These are phyloP conservation scores for Trametes polyzona DNA, from an alignment of 1,284 basidiomycete genomes.

Conservation along the genomic window DNA sequence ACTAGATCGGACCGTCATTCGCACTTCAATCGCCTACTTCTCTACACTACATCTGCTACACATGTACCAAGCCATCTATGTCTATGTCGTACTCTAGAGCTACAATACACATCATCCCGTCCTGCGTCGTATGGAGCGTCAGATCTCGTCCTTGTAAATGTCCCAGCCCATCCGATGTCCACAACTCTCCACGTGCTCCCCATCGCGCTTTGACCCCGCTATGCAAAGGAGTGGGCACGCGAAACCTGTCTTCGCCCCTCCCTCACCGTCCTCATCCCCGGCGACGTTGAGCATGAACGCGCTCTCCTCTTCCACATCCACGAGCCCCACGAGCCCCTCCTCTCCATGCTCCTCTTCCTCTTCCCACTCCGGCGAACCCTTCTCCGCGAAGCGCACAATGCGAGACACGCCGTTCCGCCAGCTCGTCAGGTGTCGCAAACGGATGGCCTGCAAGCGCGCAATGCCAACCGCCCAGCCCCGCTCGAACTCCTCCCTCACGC, in stretches of 20 bases:
- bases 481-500: conserved; percentile 53
- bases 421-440: conserved; percentile 47
- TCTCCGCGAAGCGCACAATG: conserved; percentile 38
- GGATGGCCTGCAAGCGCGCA: conserved; percentile 45
- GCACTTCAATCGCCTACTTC: neutral
- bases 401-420: conserved; percentile 47
- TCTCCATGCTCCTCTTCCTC: conserved; percentile 37
- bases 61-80: neutral
- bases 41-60: neutral
- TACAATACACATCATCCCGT: neutral
- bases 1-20: neutral
- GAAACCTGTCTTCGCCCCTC: conserved; percentile 19
- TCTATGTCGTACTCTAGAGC: conserved; percentile 7
- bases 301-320: conserved; percentile 44
- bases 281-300: conserved; percentile 32
- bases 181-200: conserved; percentile 34
- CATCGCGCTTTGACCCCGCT: conserved; percentile 39
- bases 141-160: conserved; percentile 37
- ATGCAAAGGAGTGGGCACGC: conserved; percentile 51
- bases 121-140: too few species aligned
- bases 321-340: conserved; percentile 51
- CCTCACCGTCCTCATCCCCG: conserved; percentile 13
- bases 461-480: conserved; percentile 65
- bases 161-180: conserved; percentile 36
- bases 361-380: conserved; percentile 20